Evolutionary conservation across 2,329 filamentous ascomycete species (phyloP), one percentile per base, ranked within the genome.

Genomic region (Diaporthe citri): DNA sequence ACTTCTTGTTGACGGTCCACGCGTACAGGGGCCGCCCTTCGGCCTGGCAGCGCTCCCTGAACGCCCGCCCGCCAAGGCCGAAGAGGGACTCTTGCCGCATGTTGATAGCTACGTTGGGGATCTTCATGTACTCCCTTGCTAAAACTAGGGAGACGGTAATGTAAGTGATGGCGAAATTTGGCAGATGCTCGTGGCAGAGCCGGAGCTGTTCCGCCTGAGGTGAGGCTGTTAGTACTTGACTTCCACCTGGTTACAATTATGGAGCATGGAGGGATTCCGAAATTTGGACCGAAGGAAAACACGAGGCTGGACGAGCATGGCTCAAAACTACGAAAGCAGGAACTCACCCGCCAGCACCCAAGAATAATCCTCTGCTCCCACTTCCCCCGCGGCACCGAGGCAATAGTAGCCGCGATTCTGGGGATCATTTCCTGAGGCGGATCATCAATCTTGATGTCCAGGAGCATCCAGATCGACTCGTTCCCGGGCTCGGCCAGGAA

Each of bases 361-460:
- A 98, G 86, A 0, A 97, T 86, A 69, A 98, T 88, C 39, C 96
- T 90, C 74, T 92, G 84, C 36, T 89, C 86, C 96, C 96, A 98
- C 20, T 59, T 6, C 91, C 89, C 48, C 84, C 84, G 28, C 83
- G 83, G 75, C 41, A 92, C 87, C 41, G 89, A 83, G 69, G 84
- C 84, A 22, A 98, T 86, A 0, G 93, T 91, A 71, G 89, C 84
- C 13, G 91, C 90, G 43, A 96, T 92, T 62, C 91, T 86, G 48
- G 88, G 84, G 82, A 98, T 91, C n/a, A 98, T 87, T 56, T 91
- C 87, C 22, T 92, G 88, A 0, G 93, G 85, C 77, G 94, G 86
- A 80, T 96, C 93, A 79, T 95, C 91, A 83, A 94, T 92, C 87
- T 98, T 98, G 82, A 98, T 94, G 82, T 98, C 96, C 4, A 98